Evolutionary conservation across 2,329 filamentous ascomycete genomes (phyloP).

Genomic region (Aspergillus hiratsukae): DNA sequence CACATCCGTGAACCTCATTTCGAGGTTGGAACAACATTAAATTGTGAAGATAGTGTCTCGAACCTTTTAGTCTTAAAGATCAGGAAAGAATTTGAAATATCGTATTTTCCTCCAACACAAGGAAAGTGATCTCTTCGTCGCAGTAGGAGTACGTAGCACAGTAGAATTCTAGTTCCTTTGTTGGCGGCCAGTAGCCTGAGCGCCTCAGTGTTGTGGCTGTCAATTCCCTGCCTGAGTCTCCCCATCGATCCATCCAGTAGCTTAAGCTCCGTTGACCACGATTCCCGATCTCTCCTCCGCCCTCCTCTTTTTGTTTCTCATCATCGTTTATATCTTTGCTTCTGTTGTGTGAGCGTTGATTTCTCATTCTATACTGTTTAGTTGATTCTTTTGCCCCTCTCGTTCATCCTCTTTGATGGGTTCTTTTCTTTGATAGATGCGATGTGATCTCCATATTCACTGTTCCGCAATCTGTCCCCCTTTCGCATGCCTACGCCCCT

Average conservation of each 20-base stretch:
- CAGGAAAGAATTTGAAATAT: background rate
- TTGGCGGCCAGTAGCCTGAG: background rate
- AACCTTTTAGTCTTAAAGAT: background rate
- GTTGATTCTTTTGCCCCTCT: background rate
- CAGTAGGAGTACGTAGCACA: background rate
- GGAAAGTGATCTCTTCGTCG: background rate
- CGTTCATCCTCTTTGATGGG: background rate
- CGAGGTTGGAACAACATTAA: background rate
- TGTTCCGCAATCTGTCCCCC: conserved; percentile 17
- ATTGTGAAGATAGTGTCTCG: background rate
- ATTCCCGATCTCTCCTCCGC: background rate
- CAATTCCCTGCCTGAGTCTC: background rate
- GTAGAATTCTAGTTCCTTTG: background rate
- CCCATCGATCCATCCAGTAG: background rate
- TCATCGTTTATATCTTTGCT: conserved; percentile 5
- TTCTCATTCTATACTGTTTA: background rate
- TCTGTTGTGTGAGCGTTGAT: conserved; percentile 4
- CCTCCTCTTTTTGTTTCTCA: conserved; percentile 19
- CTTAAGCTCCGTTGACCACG: background rate
- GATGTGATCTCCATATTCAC: conserved; percentile 24
- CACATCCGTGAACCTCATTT: background rate
- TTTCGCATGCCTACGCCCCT: conserved; percentile 12
- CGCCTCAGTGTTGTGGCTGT: background rate
- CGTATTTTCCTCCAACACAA: background rate
- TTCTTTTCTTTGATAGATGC: conserved; percentile 21